Base-by-base conservation (phyloP, 2,329 filamentous ascomycete genomes). In the Colletotrichum simmondsii region DNA sequence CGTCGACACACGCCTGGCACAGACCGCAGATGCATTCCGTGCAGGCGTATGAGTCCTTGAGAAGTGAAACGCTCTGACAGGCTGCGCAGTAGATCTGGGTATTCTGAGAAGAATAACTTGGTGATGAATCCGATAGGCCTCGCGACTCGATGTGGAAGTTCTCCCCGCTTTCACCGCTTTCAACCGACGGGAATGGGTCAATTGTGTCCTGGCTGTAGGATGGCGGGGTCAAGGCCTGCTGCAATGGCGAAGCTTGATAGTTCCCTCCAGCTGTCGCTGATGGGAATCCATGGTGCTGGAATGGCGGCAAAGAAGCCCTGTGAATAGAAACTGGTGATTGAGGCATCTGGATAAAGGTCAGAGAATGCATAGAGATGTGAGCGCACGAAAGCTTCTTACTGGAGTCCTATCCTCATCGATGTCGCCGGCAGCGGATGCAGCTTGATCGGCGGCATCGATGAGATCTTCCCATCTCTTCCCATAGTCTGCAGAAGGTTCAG, bases 381-480 rank as follows among this genome's bases (percentile, higher is more conserved):
- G 35, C 6, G 35, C 52, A 53, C 11, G 11, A 14, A 28, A 19
- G 16, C 16, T 30, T 77, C 92, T 87, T 89, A 97, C 94, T 79
- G 94, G 94, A 81, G 94, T 97, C 80, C 96, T 90, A 82, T 98
- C 95, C 80, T 95, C 95, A 81, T 97, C 95, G 79, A 97, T 89
- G 78, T 93, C 96, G 84, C 97, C 95, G 3, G 95, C 97, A 32
- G 95, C 95, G 74, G 95, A 98, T 37, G 96, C 95, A 67, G 89
- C 84, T 68, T 85, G 83, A 73, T 85, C 83, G 49, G 94, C 96
- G 65, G 96, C 96, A 83, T 98, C 95, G 76, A 98, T 97, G 73
- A 98, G 88, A 82, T 98, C 96, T 83, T 98, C 95, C 97, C 96
- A 98, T 78, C 96, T 90, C 85, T 97, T 97, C 76, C 94, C 95